These are phyloP conservation scores for Dendrobium chrysotoxum DNA, from an alignment of 106 monocot species.

Conservation along the genomic window DNA sequence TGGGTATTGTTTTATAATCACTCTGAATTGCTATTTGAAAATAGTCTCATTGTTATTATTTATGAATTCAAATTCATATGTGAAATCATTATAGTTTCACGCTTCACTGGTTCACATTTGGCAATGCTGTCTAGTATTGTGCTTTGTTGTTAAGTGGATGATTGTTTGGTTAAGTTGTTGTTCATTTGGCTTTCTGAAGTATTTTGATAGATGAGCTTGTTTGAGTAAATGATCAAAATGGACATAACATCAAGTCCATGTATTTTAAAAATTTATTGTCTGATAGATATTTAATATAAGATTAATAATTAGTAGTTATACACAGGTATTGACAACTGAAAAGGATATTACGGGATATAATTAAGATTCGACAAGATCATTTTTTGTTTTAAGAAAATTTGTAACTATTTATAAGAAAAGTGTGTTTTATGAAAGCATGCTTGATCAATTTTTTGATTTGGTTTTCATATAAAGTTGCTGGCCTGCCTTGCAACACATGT, in stretches of 20 bases:
- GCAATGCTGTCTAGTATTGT: background rate
- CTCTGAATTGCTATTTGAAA: background rate
- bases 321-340: background rate
- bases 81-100: background rate
- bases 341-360: background rate
- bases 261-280: background rate
- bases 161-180: background rate
- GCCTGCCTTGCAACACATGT: background rate
- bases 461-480: background rate
- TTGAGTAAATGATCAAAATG: background rate
- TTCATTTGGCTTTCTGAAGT: background rate
- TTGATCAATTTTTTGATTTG: background rate
- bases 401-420: background rate
- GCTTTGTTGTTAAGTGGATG: background rate
- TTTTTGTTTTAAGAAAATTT: background rate
- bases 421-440: background rate
- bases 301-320: background rate
- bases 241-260: background rate
- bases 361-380: background rate
- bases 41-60: background rate
- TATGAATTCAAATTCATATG: background rate
- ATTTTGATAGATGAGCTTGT: background rate
- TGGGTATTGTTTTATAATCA: background rate
- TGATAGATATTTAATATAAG: background rate
- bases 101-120: background rate